phyloP scores from a whole-genome alignment of 2,329 filamentous ascomycete genomes.

The Talaromyces marneffei region DNA sequence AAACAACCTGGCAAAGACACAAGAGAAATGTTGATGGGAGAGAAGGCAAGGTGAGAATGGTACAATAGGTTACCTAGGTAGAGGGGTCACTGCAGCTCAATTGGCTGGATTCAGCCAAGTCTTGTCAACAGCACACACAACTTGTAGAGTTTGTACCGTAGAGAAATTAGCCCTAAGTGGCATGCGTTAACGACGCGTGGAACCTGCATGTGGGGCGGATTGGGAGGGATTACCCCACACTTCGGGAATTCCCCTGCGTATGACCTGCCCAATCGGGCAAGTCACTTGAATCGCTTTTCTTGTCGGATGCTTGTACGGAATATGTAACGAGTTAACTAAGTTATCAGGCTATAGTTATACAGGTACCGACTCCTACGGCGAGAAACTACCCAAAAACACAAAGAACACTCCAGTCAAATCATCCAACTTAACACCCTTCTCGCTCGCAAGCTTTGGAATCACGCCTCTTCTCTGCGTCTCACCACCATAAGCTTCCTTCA shows the following conservation, averaged over 20 bases:
- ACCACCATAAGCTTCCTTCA: slow-evolving; percentile 19
- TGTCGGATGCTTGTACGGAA: neutral
- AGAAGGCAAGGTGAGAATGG: neutral
- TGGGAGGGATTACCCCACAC: neutral
- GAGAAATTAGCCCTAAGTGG: neutral
- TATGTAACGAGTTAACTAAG: neutral
- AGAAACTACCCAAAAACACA: neutral
- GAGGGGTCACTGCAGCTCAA: neutral
- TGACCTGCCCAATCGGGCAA: neutral
- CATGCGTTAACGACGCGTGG: too few relatives aligned
- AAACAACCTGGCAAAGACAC: neutral
- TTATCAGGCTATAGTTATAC: too few relatives aligned
- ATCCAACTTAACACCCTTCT: slow-evolving; percentile 20
- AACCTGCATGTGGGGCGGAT: neutral
- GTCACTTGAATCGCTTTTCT: neutral
- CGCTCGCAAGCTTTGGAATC: slow-evolving; percentile 21
- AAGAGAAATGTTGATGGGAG: neutral
- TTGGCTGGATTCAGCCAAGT: neutral
- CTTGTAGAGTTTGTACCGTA: neutral
- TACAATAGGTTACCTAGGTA: neutral
- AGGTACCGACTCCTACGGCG: too few relatives aligned
- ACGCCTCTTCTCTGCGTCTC: slow-evolving; percentile 20
- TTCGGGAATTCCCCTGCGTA: neutral
- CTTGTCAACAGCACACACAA: too few relatives aligned
- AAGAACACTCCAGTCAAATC: slow-evolving; percentile 19